phyloP scores from a whole-genome alignment of 1,284 basidiomycete genomes.

The Trametes hirsuta region DNA sequence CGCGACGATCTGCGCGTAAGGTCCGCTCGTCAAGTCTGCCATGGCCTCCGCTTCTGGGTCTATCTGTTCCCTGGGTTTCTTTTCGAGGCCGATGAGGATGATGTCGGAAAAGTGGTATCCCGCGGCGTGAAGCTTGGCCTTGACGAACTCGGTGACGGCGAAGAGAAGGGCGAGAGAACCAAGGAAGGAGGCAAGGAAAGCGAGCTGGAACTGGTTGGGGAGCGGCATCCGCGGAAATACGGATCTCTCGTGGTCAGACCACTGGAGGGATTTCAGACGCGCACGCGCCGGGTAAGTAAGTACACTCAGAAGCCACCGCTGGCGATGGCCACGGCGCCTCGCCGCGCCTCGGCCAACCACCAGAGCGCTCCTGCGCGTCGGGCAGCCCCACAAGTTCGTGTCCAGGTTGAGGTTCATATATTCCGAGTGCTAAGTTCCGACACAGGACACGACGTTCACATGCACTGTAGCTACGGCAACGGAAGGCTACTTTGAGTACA shows the following conservation, averaged over 20 bases:
- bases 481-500: neutral
- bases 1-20: conserved; percentile 40
- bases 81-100: conserved; percentile 65
- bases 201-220: conserved; percentile 51
- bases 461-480: conserved; percentile 5
- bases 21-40: conserved; percentile 24
- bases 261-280: neutral
- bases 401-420: neutral
- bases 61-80: conserved; percentile 14
- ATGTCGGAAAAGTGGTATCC: conserved; percentile 61
- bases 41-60: conserved; percentile 15
- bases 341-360: conserved; percentile 8
- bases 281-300: neutral
- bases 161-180: conserved; percentile 51
- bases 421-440: neutral
- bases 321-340: neutral
- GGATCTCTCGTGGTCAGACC: conserved; percentile 5
- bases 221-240: neutral
- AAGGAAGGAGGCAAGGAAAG: conserved; percentile 56
- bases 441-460: neutral
- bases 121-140: conserved; percentile 48
- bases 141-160: conserved; percentile 44
- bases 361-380: neutral
- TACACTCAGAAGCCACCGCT: neutral
- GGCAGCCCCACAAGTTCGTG: neutral